Evolutionary conservation across 768 basidiomycete genomes (phyloP).

Genomic region (Phlebiopsis flavidoalba): DNA sequence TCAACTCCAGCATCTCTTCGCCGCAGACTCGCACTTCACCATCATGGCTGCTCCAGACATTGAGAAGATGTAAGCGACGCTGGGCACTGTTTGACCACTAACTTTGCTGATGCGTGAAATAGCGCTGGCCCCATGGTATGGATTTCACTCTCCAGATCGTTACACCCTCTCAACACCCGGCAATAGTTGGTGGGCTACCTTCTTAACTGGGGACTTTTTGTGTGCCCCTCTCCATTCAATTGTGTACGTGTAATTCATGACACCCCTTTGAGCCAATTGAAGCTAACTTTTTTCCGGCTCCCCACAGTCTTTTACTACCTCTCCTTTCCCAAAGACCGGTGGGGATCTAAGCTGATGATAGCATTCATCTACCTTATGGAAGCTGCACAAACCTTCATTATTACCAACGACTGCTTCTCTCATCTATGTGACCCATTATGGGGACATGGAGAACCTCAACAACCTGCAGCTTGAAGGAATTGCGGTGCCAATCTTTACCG

Average conservation of each 20-base stretch:
- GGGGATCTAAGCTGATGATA: slow-evolving; percentile 11
- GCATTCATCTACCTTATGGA: slow-evolving; percentile 3
- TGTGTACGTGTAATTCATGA: slow-evolving; percentile 3
- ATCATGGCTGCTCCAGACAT: too few relatives aligned
- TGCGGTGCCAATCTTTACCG: background rate
- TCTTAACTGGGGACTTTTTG: slow-evolving; percentile 22
- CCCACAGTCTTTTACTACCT: slow-evolving; percentile 11
- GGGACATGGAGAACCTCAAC: slow-evolving; percentile 8
- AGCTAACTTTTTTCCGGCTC: background rate
- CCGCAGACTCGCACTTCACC: too few relatives aligned
- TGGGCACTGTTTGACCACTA: too few relatives aligned
- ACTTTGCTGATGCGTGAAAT: too few relatives aligned
- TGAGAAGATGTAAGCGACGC: too few relatives aligned
- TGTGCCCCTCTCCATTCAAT: slow-evolving; percentile 16
- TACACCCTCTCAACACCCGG: too few relatives aligned
- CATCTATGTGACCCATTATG: slow-evolving; percentile 23
- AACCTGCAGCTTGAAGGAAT: background rate
- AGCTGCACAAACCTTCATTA: slow-evolving; percentile 14
- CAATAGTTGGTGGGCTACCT: slow-evolving; percentile 13
- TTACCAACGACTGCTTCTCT: slow-evolving; percentile 20
- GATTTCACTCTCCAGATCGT: too few relatives aligned
- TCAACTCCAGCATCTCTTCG: too few relatives aligned
- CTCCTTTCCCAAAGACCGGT: slow-evolving; percentile 9
- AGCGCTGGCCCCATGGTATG: too few relatives aligned
- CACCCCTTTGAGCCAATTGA: background rate